Conservation (phyloP, 306 rosid species). For the Clitoria ternatea region DNA sequence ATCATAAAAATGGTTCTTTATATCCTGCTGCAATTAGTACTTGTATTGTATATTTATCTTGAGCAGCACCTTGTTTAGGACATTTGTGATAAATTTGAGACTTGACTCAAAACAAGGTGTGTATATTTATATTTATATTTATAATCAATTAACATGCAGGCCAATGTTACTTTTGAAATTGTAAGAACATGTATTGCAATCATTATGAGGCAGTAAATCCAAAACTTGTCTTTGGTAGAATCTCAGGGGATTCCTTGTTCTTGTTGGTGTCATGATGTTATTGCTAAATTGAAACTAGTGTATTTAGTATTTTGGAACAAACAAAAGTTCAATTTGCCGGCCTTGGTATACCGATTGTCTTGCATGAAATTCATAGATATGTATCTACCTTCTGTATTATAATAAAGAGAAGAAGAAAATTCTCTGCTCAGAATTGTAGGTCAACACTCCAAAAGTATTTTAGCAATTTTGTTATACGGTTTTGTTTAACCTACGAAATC, state of each 20-base stretch:
- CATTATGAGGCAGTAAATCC: not conserved
- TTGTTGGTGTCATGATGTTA: constrained; percentile 13
- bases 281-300: not conserved
- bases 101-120: not conserved
- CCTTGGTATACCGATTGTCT: not conserved
- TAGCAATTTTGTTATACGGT: not conserved
- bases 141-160: constrained; percentile 10
- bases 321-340: constrained; percentile 25
- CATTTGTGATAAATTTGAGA: constrained; percentile 4
- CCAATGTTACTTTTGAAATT: not conserved
- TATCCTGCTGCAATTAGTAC: not conserved
- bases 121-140: not conserved
- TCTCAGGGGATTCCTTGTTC: constrained; percentile 17
- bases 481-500: no score
- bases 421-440: not conserved
- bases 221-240: not conserved
- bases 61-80: not conserved
- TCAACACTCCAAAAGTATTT: not conserved
- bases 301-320: not conserved
- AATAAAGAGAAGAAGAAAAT: not conserved
- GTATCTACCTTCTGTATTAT: not conserved
- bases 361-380: not conserved
- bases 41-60: not conserved
- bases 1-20: not conserved
- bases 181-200: not conserved